A percentile compares a stretch with the other conserved stretches of the same genome.
Conservation (phyloP, 2,329 filamentous ascomycete species). For the Cryphonectria japonica region DNA sequence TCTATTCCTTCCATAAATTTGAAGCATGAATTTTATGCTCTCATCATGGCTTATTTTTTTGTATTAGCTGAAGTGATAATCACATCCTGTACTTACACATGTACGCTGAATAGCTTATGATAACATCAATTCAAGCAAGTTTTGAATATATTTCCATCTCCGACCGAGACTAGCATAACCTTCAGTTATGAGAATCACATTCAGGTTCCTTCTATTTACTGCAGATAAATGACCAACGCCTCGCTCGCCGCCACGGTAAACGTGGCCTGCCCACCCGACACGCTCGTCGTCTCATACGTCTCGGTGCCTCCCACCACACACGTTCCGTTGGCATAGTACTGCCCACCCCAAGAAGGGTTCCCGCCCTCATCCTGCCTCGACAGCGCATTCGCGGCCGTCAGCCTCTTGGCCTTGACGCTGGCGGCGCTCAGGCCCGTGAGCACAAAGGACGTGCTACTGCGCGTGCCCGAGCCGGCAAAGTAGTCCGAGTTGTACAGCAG, state of each 20-base stretch:
- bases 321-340: conserved; percentile 49
- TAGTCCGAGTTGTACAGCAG: conserved; percentile 54
- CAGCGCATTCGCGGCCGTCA: conserved; percentile 48
- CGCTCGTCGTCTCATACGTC: conserved; percentile 41
- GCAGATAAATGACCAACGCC: conserved; percentile 52
- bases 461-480: conserved; percentile 40
- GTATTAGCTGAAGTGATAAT: too few species aligned
- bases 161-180: too few species aligned
- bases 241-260: conserved; percentile 51
- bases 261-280: conserved; percentile 43
- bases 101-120: too few species aligned
- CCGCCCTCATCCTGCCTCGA: conserved; percentile 49
- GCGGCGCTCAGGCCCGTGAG: conserved; percentile 45
- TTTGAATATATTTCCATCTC: too few species aligned
- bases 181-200: too few species aligned
- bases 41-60: too few species aligned
- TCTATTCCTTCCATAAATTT: too few species aligned
- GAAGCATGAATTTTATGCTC: too few species aligned
- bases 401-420: conserved; percentile 46
- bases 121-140: too few species aligned
- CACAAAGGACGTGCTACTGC: conserved; percentile 44
- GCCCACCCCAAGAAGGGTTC: conserved; percentile 49
- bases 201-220: conserved; percentile 30
- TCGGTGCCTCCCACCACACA: conserved; percentile 48
- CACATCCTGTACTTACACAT: too few species aligned